Percentiles rank a stretch among this genome's conserved stretches.
Evolutionary conservation across 1,284 basidiomycete genomes (phyloP).

Genomic region (Gymnopus androsaceus): DNA sequence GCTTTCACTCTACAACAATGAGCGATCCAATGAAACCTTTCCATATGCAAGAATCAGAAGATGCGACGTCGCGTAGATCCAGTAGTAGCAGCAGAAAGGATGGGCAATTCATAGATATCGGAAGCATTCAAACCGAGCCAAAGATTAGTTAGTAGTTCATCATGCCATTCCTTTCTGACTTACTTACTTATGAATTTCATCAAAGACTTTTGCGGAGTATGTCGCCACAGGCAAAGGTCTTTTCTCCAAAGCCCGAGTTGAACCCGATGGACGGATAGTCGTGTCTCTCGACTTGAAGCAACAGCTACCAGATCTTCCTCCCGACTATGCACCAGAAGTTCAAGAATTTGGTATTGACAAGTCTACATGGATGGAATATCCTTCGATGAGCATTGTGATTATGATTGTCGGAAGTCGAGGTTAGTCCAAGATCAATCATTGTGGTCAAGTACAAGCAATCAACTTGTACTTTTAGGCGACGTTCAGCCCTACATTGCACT

Average conservation of each 20-base stretch:
- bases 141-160: conserved; percentile 24
- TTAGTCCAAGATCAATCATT: conserved; percentile 25
- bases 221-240: conserved; percentile 38
- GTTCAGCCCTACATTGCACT: conserved; percentile 74
- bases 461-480: conserved; percentile 60
- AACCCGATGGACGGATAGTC: conserved; percentile 41
- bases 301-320: conserved; percentile 49
- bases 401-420: conserved; percentile 68
- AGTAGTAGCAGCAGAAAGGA: conserved; percentile 9
- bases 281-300: conserved; percentile 49
- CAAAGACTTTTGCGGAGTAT: conserved; percentile 30
- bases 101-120: conserved; percentile 26
- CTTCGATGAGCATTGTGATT: conserved; percentile 58
- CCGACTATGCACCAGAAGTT: conserved; percentile 46
- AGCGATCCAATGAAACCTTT: conserved; percentile 20
- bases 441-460: not conserved
- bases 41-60: conserved; percentile 30
- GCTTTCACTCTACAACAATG: not conserved
- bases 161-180: not conserved
- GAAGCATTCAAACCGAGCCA: conserved; percentile 30
- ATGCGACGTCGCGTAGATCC: conserved; percentile 18
- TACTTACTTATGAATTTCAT: not conserved
- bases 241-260: conserved; percentile 35
- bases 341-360: conserved; percentile 53
- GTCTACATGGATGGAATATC: conserved; percentile 38